These are phyloP conservation scores for Colletotrichum simmondsii DNA, from an alignment of 2,329 filamentous ascomycete genomes.

Conservation along the genomic window DNA sequence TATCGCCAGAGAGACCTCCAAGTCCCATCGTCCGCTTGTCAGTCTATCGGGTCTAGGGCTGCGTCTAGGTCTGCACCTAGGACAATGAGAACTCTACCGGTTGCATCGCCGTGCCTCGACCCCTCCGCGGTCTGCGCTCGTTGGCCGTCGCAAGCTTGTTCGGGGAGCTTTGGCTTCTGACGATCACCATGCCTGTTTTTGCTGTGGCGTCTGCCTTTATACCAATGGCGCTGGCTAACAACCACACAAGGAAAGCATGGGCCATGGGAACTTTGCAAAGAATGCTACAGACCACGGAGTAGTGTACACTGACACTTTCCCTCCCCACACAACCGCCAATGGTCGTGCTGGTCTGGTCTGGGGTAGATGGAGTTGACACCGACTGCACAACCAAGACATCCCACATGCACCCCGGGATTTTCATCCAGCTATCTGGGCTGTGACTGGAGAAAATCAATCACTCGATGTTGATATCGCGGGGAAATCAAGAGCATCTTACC, in stretches of 20 bases:
- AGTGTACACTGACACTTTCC: constrained; percentile 7
- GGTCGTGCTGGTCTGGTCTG: constrained; percentile 3
- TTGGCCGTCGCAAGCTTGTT: not conserved
- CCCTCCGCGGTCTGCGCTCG: constrained; percentile 7
- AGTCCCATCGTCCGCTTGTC: not conserved
- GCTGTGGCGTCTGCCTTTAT: constrained; percentile 11
- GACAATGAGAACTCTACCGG: not conserved
- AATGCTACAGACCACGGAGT: not conserved
- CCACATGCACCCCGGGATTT: constrained; percentile 28
- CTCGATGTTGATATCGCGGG: constrained; percentile 15
- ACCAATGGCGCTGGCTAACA: not conserved
- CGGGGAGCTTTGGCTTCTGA: constrained; percentile 16
- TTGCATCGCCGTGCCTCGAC: constrained; percentile 21
- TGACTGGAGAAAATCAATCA: not conserved
- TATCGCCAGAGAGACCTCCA: not conserved
- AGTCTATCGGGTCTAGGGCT: constrained; percentile 14
- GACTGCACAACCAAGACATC: not conserved
- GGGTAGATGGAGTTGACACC: not conserved
- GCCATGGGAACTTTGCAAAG: not conserved
- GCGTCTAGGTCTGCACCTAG: not conserved
- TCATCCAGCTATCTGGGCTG: not conserved
- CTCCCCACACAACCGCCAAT: constrained; percentile 4
- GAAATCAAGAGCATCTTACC: constrained; percentile 7
- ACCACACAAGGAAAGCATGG: not conserved
- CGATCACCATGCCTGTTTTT: constrained; percentile 1